Base-by-base conservation (phyloP, 805 yeast species). In the Grigorovia humatica region DNA sequence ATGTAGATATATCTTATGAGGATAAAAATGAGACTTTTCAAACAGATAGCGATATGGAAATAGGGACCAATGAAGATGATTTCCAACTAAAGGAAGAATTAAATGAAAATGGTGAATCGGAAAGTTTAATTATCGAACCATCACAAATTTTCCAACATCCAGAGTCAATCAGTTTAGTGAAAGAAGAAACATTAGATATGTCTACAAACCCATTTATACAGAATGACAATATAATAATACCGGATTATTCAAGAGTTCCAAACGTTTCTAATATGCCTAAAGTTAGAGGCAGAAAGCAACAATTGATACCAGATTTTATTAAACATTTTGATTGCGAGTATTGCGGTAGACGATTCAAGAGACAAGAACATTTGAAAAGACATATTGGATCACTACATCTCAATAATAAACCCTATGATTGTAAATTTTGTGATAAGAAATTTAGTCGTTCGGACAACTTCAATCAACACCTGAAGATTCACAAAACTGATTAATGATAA, bases 361-460 rank as follows among this genome's bases (percentile, higher is more conserved):
- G 93, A 57, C 88, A 83, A 63, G 93, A 85, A 60, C 93, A 85
- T 65, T 68, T 85, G 58, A 83, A 82, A 63, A 74, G 93, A 54
- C 93, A 85, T 60, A 78, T 81, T 62, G 70, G 90, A 52, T 80
- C 88, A 18, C 71, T 85, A 54, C 93, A 85, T 60, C 83, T 85
- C 38, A 75, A 81, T 51, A 88, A 82, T 52, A 84, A 82, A 64
- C 91, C 88, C 0, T 82, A 74, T 64, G 78, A 74, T 52, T 83
- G 88, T 64, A 69, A 71, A 9, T 70, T 77, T 20, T 83, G 88
- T 60, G 75, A 74, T 38, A 81, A 82, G 62, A 79, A 80, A 58
- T 83, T 83, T 57, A 80, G 85, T 53, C 70, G 88, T 57, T 74
- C 81, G 20, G 88, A 83, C 62, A 83, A 83, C 57, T 65, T 83